A percentile compares a stretch with the other conserved stretches of the same genome.
Conservation (phyloP, 1,139 yeast genomes). For the Pichia sp. region DNA sequence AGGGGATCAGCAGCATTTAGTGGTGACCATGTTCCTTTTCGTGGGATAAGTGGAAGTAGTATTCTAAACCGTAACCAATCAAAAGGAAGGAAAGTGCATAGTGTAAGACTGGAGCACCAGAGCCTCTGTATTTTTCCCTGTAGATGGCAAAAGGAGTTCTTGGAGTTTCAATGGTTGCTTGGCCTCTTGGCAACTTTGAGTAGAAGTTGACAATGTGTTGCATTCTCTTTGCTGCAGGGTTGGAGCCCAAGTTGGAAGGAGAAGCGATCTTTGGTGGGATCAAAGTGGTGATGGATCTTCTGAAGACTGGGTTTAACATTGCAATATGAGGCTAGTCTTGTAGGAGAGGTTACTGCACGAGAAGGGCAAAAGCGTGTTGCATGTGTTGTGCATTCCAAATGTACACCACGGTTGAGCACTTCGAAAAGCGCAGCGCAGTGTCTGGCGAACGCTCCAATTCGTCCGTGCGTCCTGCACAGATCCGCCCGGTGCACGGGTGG, state of each 20-base stretch:
- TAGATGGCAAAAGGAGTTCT: conserved; percentile 67
- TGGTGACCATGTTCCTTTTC: conserved; percentile 34
- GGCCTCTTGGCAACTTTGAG: conserved; percentile 93
- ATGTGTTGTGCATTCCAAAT: no score
- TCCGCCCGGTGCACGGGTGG: not conserved
- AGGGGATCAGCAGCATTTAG: conserved; percentile 5
- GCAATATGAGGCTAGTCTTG: not conserved
- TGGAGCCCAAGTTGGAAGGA: conserved; percentile 85
- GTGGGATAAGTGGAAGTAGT: conserved; percentile 79
- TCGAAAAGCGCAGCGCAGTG: no score
- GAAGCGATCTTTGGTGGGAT: conserved; percentile 99
- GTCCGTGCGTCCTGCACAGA: no score
- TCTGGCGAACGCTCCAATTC: no score
- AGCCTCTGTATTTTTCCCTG: conserved; percentile 71
- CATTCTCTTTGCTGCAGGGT: conserved; percentile 96
- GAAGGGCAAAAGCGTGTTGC: not conserved
- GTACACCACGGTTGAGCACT: no score
- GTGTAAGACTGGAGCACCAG: conserved; percentile 78
- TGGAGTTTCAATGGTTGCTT: conserved; percentile 69
- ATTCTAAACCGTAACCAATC: conserved; percentile 88
- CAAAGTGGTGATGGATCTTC: conserved; percentile 91
- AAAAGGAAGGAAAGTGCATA: conserved; percentile 61
- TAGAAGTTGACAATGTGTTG: conserved; percentile 91
- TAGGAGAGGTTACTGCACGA: not conserved
- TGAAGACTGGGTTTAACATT: conserved; percentile 44